Base-by-base conservation (phyloP, 495 filamentous ascomycete species). In the Aspergillus wentii region DNA sequence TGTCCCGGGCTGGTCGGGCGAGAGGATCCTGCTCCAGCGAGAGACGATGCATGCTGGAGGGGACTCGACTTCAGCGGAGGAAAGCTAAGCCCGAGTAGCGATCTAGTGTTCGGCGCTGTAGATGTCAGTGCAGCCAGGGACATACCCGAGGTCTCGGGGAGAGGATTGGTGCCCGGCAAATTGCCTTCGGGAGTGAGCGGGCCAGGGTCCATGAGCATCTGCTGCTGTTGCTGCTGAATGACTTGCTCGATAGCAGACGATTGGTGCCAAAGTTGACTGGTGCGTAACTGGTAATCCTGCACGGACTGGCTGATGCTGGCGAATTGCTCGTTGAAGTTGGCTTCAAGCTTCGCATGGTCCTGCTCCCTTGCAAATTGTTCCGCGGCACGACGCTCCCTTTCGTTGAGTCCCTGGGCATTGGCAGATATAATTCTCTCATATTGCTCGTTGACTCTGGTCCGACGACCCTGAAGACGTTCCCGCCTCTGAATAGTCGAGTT, bases 371-470 rank as follows among this genome's bases (percentile, higher is more conserved):
- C 72, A 34, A 78, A 76, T 41, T 82, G 80, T 48, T 85, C 80
- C 13, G 82, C 79, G 11, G 79, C 73, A 29, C 80, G 80, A 17
- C 83, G 80, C 46, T 86, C 82, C 48, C 78, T 75, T 57, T 86
- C 85, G 47, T 87, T 78, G 43, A 87, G 68, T 7, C 80, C 85
- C 36, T 85, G 78, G 16, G 74, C 77, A 51, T 87, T 91, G 37
- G 83, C 85, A 36, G 85, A 81, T 17, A 78, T 74, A 36, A 94
- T 84, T 41, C 80, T 78, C 31, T 86, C 83, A 42, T 84, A 80
- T 56, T 94, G 85, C 43, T 83, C 79, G 43, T 83, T 83, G 25
- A 90, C 79, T 52, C 86, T 83, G 40, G 79, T 74, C 38, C 83
- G 79, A 31, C 89, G 85, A 22, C 78, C 66, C 36, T 80, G 79